phyloP scores from a whole-genome alignment of 257 asterid species.

The Primulina huaijiensis region DNA sequence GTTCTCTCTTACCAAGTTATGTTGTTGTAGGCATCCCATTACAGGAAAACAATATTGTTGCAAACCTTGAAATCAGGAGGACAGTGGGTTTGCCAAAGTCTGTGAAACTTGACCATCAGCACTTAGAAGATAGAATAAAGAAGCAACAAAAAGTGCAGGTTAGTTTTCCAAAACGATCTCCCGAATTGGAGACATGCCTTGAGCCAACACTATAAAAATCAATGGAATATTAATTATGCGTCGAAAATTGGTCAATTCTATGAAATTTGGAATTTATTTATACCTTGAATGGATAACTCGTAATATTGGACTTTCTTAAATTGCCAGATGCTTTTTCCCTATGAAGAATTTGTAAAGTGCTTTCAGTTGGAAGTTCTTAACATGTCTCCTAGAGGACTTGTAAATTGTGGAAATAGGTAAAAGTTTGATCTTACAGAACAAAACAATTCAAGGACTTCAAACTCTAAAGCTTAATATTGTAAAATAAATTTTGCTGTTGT shows the following conservation, averaged over 20 bases:
- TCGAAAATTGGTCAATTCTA: neutral
- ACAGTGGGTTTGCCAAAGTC: conserved; percentile 53
- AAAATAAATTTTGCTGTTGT: neutral
- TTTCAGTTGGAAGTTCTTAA: conserved; percentile 57
- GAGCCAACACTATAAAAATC: neutral
- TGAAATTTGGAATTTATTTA: conserved; percentile 17
- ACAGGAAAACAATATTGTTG: conserved; percentile 41
- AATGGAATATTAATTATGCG: neutral
- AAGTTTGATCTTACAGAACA: neutral
- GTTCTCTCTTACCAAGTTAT: conserved; percentile 24
- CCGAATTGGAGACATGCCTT: neutral
- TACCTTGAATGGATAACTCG: conserved; percentile 13
- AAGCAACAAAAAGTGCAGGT: conserved; percentile 65
- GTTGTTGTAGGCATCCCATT: conserved; percentile 47
- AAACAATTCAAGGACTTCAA: neutral
- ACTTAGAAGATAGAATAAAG: conserved; percentile 32
- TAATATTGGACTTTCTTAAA: conserved; percentile 20
- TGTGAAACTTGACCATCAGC: conserved; percentile 42
- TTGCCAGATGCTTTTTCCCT: conserved; percentile 79
- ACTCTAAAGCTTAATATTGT: neutral
- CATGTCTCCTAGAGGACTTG: conserved; percentile 65
- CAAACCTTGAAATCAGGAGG: conserved; percentile 45
- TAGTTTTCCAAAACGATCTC: conserved; percentile 17
- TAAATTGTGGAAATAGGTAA: conserved; percentile 87
- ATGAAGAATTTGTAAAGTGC: conserved; percentile 77